Evolutionary conservation across 2,329 filamentous ascomycete genomes (phyloP).

Genomic region (Cercospora sesami): DNA sequence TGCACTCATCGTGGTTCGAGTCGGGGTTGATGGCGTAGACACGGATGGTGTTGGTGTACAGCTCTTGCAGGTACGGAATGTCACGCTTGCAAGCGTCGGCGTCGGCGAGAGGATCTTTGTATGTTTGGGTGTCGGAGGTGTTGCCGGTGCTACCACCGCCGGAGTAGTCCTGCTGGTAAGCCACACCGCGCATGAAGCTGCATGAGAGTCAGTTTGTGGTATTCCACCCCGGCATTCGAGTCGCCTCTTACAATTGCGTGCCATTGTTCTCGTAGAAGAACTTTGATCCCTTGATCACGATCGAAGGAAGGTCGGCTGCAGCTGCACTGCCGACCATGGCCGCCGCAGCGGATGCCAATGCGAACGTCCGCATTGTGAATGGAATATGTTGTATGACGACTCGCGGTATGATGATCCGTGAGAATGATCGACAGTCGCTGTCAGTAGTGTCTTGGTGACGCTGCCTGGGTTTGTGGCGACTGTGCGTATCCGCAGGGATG

Average conservation of each 20-base stretch:
- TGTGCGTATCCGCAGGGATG: background rate
- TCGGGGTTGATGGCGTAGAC: conserved; percentile 89
- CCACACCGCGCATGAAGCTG: conserved; percentile 85
- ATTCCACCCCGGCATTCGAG: background rate
- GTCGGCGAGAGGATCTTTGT: conserved; percentile 81
- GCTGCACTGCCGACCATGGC: conserved; percentile 48
- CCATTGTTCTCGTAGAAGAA: conserved; percentile 87
- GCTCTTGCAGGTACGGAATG: conserved; percentile 73
- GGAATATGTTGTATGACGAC: background rate
- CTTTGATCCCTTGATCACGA: conserved; percentile 75
- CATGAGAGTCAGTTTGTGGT: conserved; percentile 8
- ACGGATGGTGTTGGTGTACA: conserved; percentile 89
- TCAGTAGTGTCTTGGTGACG: conserved; percentile 3
- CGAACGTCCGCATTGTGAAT: conserved; percentile 55
- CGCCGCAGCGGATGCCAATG: conserved; percentile 52
- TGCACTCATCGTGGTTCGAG: conserved; percentile 76
- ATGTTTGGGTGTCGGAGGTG: conserved; percentile 53
- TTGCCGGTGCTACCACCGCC: conserved; percentile 46
- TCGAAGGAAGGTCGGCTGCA: conserved; percentile 61
- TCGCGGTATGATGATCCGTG: conserved; percentile 4
- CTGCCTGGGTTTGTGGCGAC: background rate
- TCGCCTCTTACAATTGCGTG: conserved; percentile 62
- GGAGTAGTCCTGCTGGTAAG: conserved; percentile 78
- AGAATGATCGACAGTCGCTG: background rate
- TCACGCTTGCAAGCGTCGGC: conserved; percentile 74